Conservation (phyloP, 1,284 basidiomycete species). For the Ustilago tritici region DNA sequence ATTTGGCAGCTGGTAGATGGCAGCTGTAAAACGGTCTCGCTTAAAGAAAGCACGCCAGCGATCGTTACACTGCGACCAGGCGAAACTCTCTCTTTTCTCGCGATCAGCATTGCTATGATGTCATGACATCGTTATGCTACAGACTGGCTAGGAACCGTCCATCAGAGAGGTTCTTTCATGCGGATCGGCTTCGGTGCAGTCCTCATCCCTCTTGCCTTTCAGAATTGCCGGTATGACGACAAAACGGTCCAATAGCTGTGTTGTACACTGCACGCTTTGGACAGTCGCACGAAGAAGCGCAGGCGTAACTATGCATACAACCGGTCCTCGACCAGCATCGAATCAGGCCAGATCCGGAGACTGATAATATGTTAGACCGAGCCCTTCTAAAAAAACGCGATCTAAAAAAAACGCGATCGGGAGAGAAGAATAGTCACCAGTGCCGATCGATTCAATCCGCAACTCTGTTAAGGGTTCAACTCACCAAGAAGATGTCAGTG, state of each 20-base stretch:
- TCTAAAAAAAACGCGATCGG: too few relatives aligned
- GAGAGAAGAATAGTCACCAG: too few relatives aligned
- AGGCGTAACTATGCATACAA: background rate
- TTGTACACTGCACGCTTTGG: too few relatives aligned
- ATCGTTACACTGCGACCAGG: background rate
- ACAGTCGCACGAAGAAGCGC: background rate
- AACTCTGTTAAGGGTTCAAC: background rate
- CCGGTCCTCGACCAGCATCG: background rate
- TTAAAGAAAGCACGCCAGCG: background rate
- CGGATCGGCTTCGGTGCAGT: conserved; percentile 7
- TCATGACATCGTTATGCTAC: background rate
- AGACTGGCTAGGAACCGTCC: background rate
- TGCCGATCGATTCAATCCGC: background rate
- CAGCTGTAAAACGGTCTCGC: background rate
- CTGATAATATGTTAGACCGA: background rate
- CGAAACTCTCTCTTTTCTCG: background rate
- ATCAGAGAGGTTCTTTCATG: background rate
- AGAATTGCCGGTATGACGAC: background rate
- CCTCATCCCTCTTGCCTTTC: background rate
- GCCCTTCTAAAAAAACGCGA: background rate
- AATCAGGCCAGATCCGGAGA: background rate
- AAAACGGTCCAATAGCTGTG: background rate
- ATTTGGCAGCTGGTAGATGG: conserved; percentile 7
- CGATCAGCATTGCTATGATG: background rate
- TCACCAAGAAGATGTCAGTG: conserved; percentile 1